Percentiles rank a stretch among this genome's conserved stretches.
Conservation (phyloP, 1,139 yeast genomes). For the Lodderomyces elongisporus region DNA sequence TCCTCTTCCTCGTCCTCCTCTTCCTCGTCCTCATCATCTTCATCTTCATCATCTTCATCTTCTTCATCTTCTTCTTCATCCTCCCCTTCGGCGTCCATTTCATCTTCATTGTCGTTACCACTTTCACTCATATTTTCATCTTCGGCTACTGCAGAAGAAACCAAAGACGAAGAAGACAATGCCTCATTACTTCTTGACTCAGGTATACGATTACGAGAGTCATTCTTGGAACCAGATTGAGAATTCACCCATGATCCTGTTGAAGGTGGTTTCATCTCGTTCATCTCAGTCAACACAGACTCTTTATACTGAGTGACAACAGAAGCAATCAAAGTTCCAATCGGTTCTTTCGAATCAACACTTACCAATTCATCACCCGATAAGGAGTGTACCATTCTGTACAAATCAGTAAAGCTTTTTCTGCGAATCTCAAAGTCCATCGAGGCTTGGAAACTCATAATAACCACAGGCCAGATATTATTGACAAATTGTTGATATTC, state of each 20-base stretch:
- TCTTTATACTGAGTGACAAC: conserved; percentile 59
- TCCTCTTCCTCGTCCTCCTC: conserved; percentile 6
- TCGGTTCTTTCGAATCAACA: conserved; percentile 21
- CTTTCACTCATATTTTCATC: conserved; percentile 8
- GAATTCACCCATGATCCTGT: no score
- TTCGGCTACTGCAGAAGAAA: neutral
- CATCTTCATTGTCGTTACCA: conserved; percentile 9
- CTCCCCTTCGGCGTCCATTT: conserved; percentile 9
- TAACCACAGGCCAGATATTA: conserved; percentile 53
- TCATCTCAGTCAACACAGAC: conserved; percentile 18
- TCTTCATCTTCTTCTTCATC: conserved; percentile 7
- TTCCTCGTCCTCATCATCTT: conserved; percentile 4
- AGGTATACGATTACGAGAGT: no score
- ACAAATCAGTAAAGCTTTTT: conserved; percentile 51
- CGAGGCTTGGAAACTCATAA: conserved; percentile 70
- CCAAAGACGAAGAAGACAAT: no score
- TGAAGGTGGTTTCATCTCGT: no score
- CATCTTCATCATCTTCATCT: conserved; percentile 5
- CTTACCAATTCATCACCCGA: conserved; percentile 16
- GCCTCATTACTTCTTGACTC: no score
- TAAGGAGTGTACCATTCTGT: conserved; percentile 45
- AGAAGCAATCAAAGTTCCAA: conserved; percentile 57
- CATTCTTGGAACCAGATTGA: no score
- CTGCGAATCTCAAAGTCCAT: conserved; percentile 66
- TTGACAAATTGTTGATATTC: conserved; percentile 42